Evolutionary conservation across 768 basidiomycete species (phyloP).

Genomic region (Termitomyces sp.): DNA sequence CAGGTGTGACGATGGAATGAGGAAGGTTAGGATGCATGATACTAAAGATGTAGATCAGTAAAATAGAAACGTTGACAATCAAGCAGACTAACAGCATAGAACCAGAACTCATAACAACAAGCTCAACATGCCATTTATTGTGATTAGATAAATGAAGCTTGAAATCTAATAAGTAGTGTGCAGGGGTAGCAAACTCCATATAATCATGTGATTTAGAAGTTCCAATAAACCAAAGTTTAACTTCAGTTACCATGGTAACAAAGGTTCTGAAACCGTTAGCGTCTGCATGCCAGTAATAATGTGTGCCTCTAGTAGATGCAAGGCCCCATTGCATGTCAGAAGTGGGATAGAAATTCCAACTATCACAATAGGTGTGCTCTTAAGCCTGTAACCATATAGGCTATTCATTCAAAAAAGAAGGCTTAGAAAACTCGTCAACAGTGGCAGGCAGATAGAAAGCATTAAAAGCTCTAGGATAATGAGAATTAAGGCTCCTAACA

Average conservation of each 20-base stretch:
- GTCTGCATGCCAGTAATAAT: slow-evolving; percentile 1
- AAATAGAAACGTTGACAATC: background rate
- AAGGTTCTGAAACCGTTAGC: background rate
- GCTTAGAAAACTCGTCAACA: background rate
- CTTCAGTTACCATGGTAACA: background rate
- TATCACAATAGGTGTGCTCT: background rate
- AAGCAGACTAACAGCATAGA: background rate
- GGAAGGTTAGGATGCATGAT: background rate
- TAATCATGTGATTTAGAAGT: background rate
- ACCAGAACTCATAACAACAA: background rate
- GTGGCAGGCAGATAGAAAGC: background rate
- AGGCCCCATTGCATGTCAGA: background rate
- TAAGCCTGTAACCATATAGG: background rate
- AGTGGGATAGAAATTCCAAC: background rate
- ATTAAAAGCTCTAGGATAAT: background rate
- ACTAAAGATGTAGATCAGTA: background rate
- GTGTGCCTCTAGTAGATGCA: background rate
- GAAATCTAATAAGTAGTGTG: background rate
- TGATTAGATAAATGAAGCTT: background rate
- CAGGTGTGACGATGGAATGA: background rate
- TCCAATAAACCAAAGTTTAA: background rate
- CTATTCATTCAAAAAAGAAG: background rate
- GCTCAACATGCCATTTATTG: background rate
- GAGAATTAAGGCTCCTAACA: background rate
- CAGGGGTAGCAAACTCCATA: background rate